A percentile compares a stretch with the other conserved stretches of the same genome.
Conservation (phyloP, 176 grass and related monocot genomes). For the Rhipidocladum racemiflorum region DNA sequence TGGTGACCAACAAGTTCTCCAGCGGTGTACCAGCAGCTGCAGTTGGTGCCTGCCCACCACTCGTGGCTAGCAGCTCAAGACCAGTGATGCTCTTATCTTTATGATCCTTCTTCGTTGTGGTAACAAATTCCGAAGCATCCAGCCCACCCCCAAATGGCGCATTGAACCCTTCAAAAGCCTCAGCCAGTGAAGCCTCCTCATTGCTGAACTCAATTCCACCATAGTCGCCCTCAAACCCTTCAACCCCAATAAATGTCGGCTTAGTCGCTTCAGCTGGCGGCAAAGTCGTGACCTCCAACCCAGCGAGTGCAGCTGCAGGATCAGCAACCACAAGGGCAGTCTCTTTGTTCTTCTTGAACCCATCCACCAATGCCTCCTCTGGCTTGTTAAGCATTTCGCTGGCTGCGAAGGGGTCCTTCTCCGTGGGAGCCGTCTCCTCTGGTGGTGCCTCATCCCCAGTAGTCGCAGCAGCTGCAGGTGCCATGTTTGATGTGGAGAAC, state of each 20-base stretch:
- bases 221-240: slow-evolving; percentile 96
- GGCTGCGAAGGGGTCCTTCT: slow-evolving; percentile 94
- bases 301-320: slow-evolving; percentile 72
- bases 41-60: slow-evolving; percentile 40
- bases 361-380: slow-evolving; percentile 83
- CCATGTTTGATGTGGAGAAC: slow-evolving; percentile 64
- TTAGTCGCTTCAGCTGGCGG: slow-evolving; percentile 89
- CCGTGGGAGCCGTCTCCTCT: slow-evolving; percentile 45
- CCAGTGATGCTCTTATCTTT: slow-evolving; percentile 67
- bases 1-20: slow-evolving; percentile 72
- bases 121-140: slow-evolving; percentile 95
- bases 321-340: slow-evolving; percentile 58
- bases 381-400: slow-evolving; percentile 85
- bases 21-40: slow-evolving; percentile 34
- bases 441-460: slow-evolving; percentile 54
- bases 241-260: slow-evolving; percentile 80
- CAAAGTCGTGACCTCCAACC: slow-evolving; percentile 84
- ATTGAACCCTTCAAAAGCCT: slow-evolving; percentile 93
- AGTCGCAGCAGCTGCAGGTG: slow-evolving; percentile 36
- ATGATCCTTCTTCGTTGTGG: slow-evolving; percentile 70
- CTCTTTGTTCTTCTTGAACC: slow-evolving; percentile 91
- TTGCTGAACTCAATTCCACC: slow-evolving; percentile 94
- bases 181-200: slow-evolving; percentile 84
- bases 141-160: slow-evolving; percentile 94
- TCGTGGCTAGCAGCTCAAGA: slow-evolving; percentile 74